Evolutionary conservation across 306 rosid species (phyloP).

Genomic region (Aeschynomene evenia): DNA sequence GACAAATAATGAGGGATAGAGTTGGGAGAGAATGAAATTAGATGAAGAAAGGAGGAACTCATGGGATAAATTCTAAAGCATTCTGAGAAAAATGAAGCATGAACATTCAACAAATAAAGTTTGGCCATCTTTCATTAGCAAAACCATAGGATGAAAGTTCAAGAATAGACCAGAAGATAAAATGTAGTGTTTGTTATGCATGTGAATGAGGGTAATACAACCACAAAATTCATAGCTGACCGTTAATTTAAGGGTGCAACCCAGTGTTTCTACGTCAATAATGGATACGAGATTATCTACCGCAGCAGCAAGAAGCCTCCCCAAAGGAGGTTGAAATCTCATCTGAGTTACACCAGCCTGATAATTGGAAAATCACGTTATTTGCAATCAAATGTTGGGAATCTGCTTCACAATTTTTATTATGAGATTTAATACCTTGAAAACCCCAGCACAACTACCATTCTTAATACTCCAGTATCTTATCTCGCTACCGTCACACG

Average conservation of each 20-base stretch:
- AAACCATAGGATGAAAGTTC: not conserved
- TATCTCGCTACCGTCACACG: constrained; percentile 73
- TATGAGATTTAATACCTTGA: constrained; percentile 56
- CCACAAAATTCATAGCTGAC: constrained; percentile 35
- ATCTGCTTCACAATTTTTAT: not conserved
- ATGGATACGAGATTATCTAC: constrained; percentile 52
- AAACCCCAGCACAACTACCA: constrained; percentile 63
- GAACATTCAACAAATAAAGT: not conserved
- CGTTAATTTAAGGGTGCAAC: constrained; percentile 54
- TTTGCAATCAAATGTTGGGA: not conserved
- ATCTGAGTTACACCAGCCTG: constrained; percentile 76
- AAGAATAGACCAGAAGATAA: not conserved
- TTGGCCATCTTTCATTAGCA: not conserved
- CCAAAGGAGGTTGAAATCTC: constrained; percentile 79
- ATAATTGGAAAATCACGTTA: constrained; percentile 19
- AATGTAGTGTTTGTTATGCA: not conserved
- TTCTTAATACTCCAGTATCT: constrained; percentile 79
- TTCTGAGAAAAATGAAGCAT: not conserved
- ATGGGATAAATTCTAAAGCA: not conserved
- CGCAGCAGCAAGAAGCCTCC: constrained; percentile 75
- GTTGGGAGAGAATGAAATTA: not conserved
- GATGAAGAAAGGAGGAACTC: not conserved
- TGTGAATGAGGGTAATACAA: not conserved
- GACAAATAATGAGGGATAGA: not conserved
- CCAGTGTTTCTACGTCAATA: constrained; percentile 60